Percentiles rank a stretch among this genome's conserved stretches.
Conservation (phyloP, 768 basidiomycete genomes). For the Zangia roseola region DNA sequence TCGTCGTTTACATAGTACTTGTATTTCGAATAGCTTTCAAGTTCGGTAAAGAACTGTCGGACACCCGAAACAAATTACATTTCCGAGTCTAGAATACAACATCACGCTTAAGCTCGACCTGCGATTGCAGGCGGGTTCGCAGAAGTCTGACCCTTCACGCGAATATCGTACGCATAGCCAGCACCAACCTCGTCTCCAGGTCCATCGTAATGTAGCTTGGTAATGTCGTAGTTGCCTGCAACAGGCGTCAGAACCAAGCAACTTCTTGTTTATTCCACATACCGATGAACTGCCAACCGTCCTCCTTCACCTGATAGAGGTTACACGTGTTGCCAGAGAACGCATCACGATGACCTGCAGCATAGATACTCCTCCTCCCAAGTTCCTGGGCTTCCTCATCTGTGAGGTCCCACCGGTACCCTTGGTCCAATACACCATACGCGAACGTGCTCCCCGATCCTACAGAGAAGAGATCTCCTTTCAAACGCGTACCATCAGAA, state of each 20-base stretch:
- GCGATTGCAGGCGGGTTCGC: slow-evolving; percentile 44
- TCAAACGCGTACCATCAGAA: slow-evolving; percentile 92
- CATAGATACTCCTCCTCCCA: slow-evolving; percentile 90
- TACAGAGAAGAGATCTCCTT: slow-evolving; percentile 97
- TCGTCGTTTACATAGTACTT: not conserved
- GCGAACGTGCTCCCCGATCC: slow-evolving; percentile 98
- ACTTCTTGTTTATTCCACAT: slow-evolving; percentile 20
- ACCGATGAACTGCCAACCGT: slow-evolving; percentile 97
- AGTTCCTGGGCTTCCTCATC: slow-evolving; percentile 95
- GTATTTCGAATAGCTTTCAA: too few relatives aligned
- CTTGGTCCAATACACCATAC: slow-evolving; percentile 98
- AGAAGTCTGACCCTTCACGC: slow-evolving; percentile 57
- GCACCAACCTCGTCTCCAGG: slow-evolving; percentile 67
- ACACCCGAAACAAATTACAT: slow-evolving; percentile 14
- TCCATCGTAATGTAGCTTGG: slow-evolving; percentile 88
- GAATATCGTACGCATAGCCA: slow-evolving; percentile 81
- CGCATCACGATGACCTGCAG: slow-evolving; percentile 94
- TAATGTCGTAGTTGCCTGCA: slow-evolving; percentile 89
- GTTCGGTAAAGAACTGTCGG: not conserved
- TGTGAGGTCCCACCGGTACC: slow-evolving; percentile 88
- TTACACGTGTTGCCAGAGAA: slow-evolving; percentile 97
- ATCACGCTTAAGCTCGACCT: slow-evolving; percentile 28
- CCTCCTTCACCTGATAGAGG: slow-evolving; percentile 91
- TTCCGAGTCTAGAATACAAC: slow-evolving; percentile 25
- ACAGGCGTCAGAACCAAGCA: slow-evolving; percentile 10